Evolutionary conservation across 139 green algal genomes (phyloP), one percentile per base, ranked within the genome.

Genomic region (Asterochloris erici): DNA sequence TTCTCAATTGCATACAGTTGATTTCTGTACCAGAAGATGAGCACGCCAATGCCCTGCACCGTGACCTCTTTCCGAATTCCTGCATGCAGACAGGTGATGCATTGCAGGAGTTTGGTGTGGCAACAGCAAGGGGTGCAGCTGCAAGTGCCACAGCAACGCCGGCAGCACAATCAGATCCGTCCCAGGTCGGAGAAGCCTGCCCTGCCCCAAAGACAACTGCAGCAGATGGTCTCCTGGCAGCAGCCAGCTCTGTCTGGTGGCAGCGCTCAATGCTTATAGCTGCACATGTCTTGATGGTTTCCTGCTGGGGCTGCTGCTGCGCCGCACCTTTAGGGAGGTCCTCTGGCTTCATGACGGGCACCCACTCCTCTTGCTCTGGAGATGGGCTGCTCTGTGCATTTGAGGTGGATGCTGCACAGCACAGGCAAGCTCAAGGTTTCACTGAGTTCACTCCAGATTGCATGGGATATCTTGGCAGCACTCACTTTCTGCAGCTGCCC

Each of bases 21-120:
- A 83, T 98, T 98, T 64, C 93, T 89, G 88, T 99, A 99, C 97
- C 97, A 99, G 84, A 99, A 98, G n/a, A 99, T 70, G 62, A 99
- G 85, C 38, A 98, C 90, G 15, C 85, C 84, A 76, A 91, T 90
- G 28, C 92, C 96, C 27, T 94, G 89, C 10, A 96, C 93, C 14
- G 90, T 86, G 26, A 98, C 90, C 85, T 98, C 92, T 83, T 97
- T 96, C 79, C 96, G 89, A 38, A 74, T 62, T 13, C 21, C 26
- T 15, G 13, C 21, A 28, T 64, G 29, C 54, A 71, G 10, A 81
- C 12, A 73, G 11, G 16, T 60, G 15, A 13, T 19, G 12, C 10
- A 63, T 14, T 9, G 12, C 17, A 17, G 21, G 23, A 24, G 9
- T 29, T 29, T 2, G 13, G 11, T 75, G 60, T 15, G 21, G n/a